Evolutionary conservation across 495 filamentous ascomycete species (phyloP).

Genomic region (Gamarada debralockiae): DNA sequence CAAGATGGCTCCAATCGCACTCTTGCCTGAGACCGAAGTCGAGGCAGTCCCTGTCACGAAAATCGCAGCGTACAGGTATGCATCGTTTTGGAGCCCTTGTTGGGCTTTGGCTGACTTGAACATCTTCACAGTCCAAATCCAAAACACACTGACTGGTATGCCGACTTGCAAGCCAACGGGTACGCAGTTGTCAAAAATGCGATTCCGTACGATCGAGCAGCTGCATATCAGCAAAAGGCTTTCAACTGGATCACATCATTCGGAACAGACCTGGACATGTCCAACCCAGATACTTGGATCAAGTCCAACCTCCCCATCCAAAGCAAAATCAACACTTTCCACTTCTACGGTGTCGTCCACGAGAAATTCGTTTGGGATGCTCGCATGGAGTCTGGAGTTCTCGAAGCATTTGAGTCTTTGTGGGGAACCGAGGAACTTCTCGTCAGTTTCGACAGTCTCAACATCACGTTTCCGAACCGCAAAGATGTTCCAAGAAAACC

Average conservation of each 20-base stretch:
- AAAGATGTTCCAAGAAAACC: slow-evolving; percentile 2
- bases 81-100: too few species aligned
- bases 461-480: slow-evolving; percentile 12
- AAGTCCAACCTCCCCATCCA: slow-evolving; percentile 29
- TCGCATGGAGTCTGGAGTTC: slow-evolving; percentile 34
- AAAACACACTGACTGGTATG: slow-evolving; percentile 7
- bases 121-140: not conserved
- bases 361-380: slow-evolving; percentile 48
- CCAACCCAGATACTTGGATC: slow-evolving; percentile 32
- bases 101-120: too few species aligned
- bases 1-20: too few species aligned
- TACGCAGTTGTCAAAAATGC: slow-evolving; percentile 17
- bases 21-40: too few species aligned
- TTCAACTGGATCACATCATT: slow-evolving; percentile 14
- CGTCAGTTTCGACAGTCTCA: slow-evolving; percentile 29
- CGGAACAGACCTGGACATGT: slow-evolving; percentile 19
- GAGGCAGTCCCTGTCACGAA: too few species aligned
- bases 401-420: slow-evolving; percentile 32
- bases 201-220: slow-evolving; percentile 7
- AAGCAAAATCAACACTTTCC: slow-evolving; percentile 28
- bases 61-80: too few species aligned
- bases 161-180: slow-evolving; percentile 16
- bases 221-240: slow-evolving; percentile 10
- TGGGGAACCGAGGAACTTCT: slow-evolving; percentile 33
- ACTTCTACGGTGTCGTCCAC: slow-evolving; percentile 33